phyloP scores from a whole-genome alignment of 2,329 filamentous ascomycete genomes.

The Basipetospora chlamydospora region DNA sequence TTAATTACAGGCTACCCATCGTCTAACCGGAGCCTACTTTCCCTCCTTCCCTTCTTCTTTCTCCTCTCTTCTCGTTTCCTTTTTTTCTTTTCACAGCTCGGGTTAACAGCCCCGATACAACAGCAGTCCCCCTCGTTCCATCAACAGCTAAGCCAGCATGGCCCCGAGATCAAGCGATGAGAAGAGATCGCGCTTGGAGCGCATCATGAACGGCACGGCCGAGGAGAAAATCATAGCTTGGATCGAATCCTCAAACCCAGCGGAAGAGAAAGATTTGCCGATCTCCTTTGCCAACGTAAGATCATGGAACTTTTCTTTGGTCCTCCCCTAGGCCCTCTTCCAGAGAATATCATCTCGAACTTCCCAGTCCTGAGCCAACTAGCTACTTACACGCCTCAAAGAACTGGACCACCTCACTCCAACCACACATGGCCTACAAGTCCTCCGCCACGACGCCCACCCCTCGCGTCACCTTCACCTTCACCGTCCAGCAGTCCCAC shows the following conservation, averaged over 20 bases:
- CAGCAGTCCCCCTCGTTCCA: too few species aligned
- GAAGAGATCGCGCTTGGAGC: background rate
- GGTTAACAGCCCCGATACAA: too few species aligned
- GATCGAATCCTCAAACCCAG: too few species aligned
- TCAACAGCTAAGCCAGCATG: background rate
- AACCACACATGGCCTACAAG: constrained; percentile 25
- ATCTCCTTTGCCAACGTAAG: background rate
- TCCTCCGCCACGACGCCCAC: constrained; percentile 20
- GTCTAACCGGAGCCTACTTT: too few species aligned
- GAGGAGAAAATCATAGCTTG: constrained; percentile 18
- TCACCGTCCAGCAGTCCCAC: constrained; percentile 33
- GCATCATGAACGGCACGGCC: constrained; percentile 7
- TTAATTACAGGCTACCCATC: too few species aligned
- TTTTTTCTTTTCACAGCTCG: too few species aligned
- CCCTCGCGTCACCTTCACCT: constrained; percentile 28
- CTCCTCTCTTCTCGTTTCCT: too few species aligned
- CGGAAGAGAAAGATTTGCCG: too few species aligned
- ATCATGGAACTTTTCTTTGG: background rate
- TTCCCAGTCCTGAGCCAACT: background rate
- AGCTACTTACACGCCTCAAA: constrained; percentile 12
- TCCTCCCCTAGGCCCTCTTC: background rate
- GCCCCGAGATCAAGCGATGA: background rate
- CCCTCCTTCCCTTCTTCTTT: too few species aligned
- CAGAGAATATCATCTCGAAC: background rate
- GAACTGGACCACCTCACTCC: constrained; percentile 29